Base-by-base conservation (phyloP, 805 yeast species). In the Brettanomyces bruxellensis region DNA sequence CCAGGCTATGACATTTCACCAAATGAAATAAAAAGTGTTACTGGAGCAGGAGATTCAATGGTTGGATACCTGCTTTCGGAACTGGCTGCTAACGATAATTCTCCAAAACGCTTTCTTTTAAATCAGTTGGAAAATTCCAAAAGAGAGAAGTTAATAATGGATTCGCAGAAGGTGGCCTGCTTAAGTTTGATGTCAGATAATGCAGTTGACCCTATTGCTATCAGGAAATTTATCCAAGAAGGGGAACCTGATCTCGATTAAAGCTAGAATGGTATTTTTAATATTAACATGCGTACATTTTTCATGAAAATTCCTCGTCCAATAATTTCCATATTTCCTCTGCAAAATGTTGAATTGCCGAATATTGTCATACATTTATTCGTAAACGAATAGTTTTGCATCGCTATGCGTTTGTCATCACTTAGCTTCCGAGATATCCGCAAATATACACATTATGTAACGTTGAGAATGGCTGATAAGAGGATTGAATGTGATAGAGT, bases 31-130 rank as follows among this genome's bases (percentile, higher is more conserved):
- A 64, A 63, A 28, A 86, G 81, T 53, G 95, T 85, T 32, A 86
- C 91, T 8, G 96, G 96, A 2, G 95, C 95, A 0, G 96, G 96
- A 9, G 96, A 88, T 61, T 73, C 93, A 0, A 69, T 88, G 39
- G 72, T 79, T 28, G 96, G 96, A 0, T 77, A 72, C 25, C 51
- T 88, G 23, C 59, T 78, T 11, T 66, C 81, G 3, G 69, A 69
- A 47, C 49, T 73, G 43, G 61, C 67, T 2, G 45, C 49, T 18
- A 49, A 48, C 9, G 47, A 44, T 9, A 9, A 32, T 25, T 7
- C 23, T 42, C 34, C 37, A n/a, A 41, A 38, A 4, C 38, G 38
- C 23, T 25, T 14, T 1, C 41, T 51, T 23, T 43, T 48, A 38
- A 47, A 34, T 14, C 53, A 49, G 34, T 25, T 56, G 38, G 25